Evolutionary conservation across 192 early-diverging fungal genomes (phyloP).

Genomic region (Phycomyces nitens): DNA sequence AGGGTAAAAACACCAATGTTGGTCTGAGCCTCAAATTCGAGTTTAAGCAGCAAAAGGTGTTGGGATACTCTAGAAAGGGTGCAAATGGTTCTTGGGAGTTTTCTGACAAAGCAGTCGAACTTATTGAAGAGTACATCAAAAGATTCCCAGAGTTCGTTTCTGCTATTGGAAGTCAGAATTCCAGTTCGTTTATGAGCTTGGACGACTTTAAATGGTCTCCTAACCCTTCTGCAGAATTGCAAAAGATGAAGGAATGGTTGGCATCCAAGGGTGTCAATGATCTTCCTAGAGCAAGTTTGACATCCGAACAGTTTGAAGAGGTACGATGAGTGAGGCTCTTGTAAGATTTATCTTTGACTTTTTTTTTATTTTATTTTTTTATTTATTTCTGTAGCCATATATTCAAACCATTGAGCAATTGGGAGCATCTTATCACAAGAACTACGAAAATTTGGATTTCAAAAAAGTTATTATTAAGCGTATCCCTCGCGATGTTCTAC

Average conservation of each 20-base stretch:
- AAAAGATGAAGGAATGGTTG: constrained; percentile 62
- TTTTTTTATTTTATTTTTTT: constrained; percentile 12
- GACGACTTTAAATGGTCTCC: constrained; percentile 34
- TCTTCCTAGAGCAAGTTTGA: constrained; percentile 60
- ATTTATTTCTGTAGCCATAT: constrained; percentile 39
- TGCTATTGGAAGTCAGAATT: neutral
- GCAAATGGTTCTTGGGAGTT: constrained; percentile 80
- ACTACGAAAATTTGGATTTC: constrained; percentile 30
- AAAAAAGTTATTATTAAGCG: constrained; percentile 46
- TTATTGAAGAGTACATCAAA: constrained; percentile 70
- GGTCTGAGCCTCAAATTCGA: constrained; percentile 94
- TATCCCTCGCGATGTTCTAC: constrained; percentile 50
- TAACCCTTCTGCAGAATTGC: constrained; percentile 40
- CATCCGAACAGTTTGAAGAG: constrained; percentile 62
- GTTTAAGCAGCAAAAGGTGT: constrained; percentile 75
- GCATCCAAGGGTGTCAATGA: constrained; percentile 57
- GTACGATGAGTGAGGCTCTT: constrained; percentile 26
- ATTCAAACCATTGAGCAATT: constrained; percentile 56
- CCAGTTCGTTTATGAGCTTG: too few species aligned
- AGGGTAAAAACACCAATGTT: constrained; percentile 59
- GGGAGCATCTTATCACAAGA: constrained; percentile 45
- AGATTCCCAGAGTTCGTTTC: constrained; percentile 52
- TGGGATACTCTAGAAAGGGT: constrained; percentile 81
- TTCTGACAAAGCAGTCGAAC: constrained; percentile 68
- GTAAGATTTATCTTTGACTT: neutral